These are phyloP conservation scores for Uromyces viciae-fabae DNA, from an alignment of 1,284 basidiomycete genomes.

Conservation along the genomic window DNA sequence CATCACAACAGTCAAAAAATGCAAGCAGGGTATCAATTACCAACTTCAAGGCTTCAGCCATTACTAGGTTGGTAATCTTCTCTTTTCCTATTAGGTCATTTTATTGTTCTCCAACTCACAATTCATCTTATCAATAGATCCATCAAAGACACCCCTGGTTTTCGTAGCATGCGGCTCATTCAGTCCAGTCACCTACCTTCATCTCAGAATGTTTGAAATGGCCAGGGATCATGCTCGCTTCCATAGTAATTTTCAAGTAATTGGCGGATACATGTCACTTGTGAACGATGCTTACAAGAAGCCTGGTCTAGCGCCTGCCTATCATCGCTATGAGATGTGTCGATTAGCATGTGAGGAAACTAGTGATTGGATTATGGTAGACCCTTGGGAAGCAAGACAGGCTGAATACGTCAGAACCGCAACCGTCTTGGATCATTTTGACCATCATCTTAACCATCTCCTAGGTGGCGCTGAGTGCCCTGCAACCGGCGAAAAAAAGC, in stretches of 20 bases:
- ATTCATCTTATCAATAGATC: background rate
- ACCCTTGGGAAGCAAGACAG: constrained; percentile 52
- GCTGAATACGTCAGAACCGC: constrained; percentile 51
- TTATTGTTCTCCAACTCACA: background rate
- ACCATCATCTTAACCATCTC: constrained; percentile 51
- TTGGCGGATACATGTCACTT: constrained; percentile 52
- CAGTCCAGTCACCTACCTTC: constrained; percentile 53
- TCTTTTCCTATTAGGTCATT: background rate
- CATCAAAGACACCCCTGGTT: constrained; percentile 51
- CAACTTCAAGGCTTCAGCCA: constrained; percentile 44
- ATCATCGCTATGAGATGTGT: constrained; percentile 53
- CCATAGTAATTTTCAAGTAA: constrained; percentile 50
- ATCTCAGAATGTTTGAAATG: constrained; percentile 54
- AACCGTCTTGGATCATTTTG: constrained; percentile 53
- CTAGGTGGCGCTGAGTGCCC: constrained; percentile 49
- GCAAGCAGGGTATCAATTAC: constrained; percentile 47
- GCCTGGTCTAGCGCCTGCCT: constrained; percentile 50
- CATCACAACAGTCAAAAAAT: background rate
- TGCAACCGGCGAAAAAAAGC: background rate
- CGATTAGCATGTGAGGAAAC: constrained; percentile 49
- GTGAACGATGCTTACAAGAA: constrained; percentile 54
- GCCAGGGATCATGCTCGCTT: constrained; percentile 50
- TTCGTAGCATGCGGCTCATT: constrained; percentile 53
- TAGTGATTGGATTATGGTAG: constrained; percentile 53
- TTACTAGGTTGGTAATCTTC: constrained; percentile 40